These are phyloP conservation scores for Penicillium lagena DNA, from an alignment of 495 filamentous ascomycete genomes.

Conservation along the genomic window DNA sequence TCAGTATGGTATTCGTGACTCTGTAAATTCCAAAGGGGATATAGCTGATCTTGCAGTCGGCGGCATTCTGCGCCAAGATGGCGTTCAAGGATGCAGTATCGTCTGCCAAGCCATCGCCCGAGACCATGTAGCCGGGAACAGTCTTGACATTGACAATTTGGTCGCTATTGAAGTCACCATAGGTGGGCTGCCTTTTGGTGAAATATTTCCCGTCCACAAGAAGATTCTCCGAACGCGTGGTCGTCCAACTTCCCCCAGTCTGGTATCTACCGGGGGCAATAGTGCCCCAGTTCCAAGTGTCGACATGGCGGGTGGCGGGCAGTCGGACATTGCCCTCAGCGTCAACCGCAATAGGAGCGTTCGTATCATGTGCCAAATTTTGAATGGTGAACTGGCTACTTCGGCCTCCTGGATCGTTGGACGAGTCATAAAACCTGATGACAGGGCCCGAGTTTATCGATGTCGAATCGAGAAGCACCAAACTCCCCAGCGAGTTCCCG, in stretches of 20 bases:
- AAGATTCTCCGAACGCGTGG: slow-evolving; percentile 13
- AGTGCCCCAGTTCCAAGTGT: slow-evolving; percentile 39
- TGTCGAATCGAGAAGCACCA: slow-evolving; percentile 39
- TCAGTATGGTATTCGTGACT: slow-evolving; percentile 48
- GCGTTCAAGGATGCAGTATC: slow-evolving; percentile 45
- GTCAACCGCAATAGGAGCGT: slow-evolving; percentile 24
- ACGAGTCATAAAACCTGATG: slow-evolving; percentile 39
- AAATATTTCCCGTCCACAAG: slow-evolving; percentile 22
- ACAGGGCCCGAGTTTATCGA: slow-evolving; percentile 44
- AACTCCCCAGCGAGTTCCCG: slow-evolving; percentile 37
- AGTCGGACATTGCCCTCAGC: slow-evolving; percentile 33
- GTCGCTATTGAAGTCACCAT: slow-evolving; percentile 33
- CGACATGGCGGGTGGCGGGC: slow-evolving; percentile 35
- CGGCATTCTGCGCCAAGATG: slow-evolving; percentile 40
- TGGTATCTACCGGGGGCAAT: slow-evolving; percentile 25
- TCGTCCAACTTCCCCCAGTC: slow-evolving; percentile 11
- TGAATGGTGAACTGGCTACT: slow-evolving; percentile 34
- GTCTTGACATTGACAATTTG: slow-evolving; percentile 47
- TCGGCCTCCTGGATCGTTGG: slow-evolving; percentile 21
- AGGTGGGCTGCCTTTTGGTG: slow-evolving; percentile 39
- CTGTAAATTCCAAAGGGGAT: slow-evolving; percentile 57
- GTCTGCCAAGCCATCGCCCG: slow-evolving; percentile 37
- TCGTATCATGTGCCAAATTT: slow-evolving; percentile 22
- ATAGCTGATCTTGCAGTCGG: slow-evolving; percentile 47
- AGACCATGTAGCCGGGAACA: slow-evolving; percentile 23